Conservation (phyloP, 23 red algal species). For the Gracilaria vermiculophylla region DNA sequence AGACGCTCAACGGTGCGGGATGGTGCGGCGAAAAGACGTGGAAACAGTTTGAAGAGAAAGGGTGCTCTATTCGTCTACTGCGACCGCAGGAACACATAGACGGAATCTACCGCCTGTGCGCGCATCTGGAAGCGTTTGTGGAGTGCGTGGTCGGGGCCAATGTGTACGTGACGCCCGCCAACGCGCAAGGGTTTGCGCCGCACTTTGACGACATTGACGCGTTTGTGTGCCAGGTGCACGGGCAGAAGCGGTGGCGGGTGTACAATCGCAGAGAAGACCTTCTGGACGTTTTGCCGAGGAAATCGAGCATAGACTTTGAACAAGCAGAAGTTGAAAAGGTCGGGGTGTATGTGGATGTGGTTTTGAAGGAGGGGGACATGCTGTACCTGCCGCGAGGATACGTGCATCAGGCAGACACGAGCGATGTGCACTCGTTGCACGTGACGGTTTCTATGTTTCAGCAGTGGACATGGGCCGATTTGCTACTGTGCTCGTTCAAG, state of each 20-base stretch:
- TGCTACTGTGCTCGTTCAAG: conserved; percentile 25
- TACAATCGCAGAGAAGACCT: conserved; percentile 46
- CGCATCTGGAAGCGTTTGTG: conserved; percentile 59
- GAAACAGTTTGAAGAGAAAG: conserved; percentile 30
- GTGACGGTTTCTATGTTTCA: conserved; percentile 74
- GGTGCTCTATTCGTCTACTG: conserved; percentile 56
- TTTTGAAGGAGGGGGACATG: conserved; percentile 55
- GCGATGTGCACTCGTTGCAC: conserved; percentile 45
- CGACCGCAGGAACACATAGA: conserved; percentile 64
- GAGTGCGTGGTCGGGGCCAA: conserved; percentile 71
- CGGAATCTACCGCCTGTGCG: conserved; percentile 36
- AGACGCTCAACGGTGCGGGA: conserved; percentile 1
- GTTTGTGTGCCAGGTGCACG: conserved; percentile 68
- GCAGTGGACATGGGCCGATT: conserved; percentile 79
- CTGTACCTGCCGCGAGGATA: conserved; percentile 71
- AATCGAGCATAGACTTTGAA: conserved; percentile 58
- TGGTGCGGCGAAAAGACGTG: conserved; percentile 5
- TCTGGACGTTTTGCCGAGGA: conserved; percentile 58
- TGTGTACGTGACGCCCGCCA: conserved; percentile 62
- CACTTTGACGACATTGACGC: conserved; percentile 85
- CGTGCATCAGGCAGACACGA: conserved; percentile 57
- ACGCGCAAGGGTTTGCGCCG: conserved; percentile 74
- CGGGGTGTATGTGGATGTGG: neutral
- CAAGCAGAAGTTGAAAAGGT: conserved; percentile 39
- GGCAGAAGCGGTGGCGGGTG: conserved; percentile 65